A percentile compares a stretch with the other conserved stretches of the same genome.
Evolutionary conservation across 345 rosid species (phyloP).

Genomic region (Rhizophora apiculata): DNA sequence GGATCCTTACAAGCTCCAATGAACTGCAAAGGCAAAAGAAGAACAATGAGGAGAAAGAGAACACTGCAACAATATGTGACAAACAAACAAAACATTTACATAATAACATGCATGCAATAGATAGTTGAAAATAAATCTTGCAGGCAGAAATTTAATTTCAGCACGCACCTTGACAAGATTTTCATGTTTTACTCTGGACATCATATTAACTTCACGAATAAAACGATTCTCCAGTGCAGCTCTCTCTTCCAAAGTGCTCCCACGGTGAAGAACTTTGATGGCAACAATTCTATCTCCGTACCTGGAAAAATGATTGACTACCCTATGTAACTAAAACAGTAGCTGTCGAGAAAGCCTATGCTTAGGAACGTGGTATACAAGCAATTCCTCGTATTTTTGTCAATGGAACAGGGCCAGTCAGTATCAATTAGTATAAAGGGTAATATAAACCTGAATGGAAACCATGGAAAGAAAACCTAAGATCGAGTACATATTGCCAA

Average conservation of each 20-base stretch:
- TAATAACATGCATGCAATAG: neutral
- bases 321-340: conserved; percentile 35
- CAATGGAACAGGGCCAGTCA: conserved; percentile 2
- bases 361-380: neutral
- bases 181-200: conserved; percentile 84
- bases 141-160: neutral
- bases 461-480: no score
- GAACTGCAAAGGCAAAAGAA: conserved; percentile 45
- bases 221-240: conserved; percentile 70
- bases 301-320: conserved; percentile 51
- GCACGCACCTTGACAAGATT: conserved; percentile 74
- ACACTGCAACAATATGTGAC: no score
- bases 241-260: conserved; percentile 64
- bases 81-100: no score
- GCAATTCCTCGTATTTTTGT: neutral
- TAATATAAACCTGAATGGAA: no score
- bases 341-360: neutral
- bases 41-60: neutral
- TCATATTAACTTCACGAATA: conserved; percentile 93
- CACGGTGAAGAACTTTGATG: conserved; percentile 74
- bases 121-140: neutral
- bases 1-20: conserved; percentile 95
- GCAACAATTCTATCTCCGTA: conserved; percentile 74
- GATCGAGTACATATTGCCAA: no score
- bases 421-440: no score